Evolutionary conservation across 169 alveolate species (phyloP).

Genomic region (Besnoitia besnoiti): DNA sequence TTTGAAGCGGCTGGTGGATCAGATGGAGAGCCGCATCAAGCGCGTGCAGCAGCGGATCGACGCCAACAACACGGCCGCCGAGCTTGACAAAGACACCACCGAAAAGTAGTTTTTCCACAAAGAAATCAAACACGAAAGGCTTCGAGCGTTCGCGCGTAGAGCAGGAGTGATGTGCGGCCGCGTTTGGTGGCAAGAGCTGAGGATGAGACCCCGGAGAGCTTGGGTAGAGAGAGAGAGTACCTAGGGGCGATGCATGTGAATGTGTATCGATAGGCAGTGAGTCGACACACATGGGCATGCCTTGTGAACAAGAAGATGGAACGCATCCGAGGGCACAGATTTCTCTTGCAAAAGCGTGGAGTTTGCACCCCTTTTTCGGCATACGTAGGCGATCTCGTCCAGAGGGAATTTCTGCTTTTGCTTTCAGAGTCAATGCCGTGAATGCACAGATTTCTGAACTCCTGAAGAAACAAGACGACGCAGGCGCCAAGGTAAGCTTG

Average conservation of each 20-base stretch:
- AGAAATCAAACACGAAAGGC: too few relatives aligned
- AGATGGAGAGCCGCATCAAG: constrained; percentile 73
- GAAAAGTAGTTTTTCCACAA: constrained; percentile 54
- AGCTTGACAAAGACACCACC: constrained; percentile 58
- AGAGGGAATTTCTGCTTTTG: not conserved
- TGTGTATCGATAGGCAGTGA: not conserved
- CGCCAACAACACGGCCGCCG: constrained; percentile 59
- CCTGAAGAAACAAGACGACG: constrained; percentile 75
- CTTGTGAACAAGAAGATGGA: not conserved
- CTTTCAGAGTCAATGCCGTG: constrained; percentile 69
- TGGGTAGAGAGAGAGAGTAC: too few relatives aligned
- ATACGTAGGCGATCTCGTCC: too few relatives aligned
- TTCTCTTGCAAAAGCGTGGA: too few relatives aligned
- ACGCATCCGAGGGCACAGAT: too few relatives aligned
- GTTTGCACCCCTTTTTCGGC: too few relatives aligned
- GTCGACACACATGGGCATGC: not conserved
- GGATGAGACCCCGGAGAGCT: too few relatives aligned
- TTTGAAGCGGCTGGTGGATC: constrained; percentile 68
- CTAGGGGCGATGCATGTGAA: constrained; percentile 7
- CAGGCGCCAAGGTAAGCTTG: constrained; percentile 73
- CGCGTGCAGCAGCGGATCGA: constrained; percentile 68
- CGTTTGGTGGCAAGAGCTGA: too few relatives aligned
- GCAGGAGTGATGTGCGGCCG: too few relatives aligned
- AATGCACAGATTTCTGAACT: constrained; percentile 74
- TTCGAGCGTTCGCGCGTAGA: too few relatives aligned